These are phyloP conservation scores for Phoenix dactylifera DNA, from an alignment of 176 grass and related monocot genomes.

Conservation along the genomic window DNA sequence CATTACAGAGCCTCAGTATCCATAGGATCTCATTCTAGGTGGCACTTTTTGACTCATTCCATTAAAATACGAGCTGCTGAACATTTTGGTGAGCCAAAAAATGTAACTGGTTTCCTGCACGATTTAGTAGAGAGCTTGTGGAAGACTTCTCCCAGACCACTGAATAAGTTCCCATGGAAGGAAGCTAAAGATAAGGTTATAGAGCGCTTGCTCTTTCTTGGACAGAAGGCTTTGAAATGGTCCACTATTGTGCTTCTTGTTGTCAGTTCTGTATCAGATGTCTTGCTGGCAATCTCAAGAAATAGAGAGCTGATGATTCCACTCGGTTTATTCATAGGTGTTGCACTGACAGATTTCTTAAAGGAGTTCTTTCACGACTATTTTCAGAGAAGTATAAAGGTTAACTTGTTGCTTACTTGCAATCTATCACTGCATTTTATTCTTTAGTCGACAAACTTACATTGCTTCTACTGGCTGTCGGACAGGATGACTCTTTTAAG, in stretches of 20 bases:
- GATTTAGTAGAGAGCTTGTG: slow-evolving; percentile 5
- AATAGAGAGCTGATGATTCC: slow-evolving; percentile 16
- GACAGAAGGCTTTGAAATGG: slow-evolving; percentile 9
- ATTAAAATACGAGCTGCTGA: slow-evolving; percentile 16
- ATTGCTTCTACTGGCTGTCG: background rate
- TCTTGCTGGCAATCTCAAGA: slow-evolving; percentile 13
- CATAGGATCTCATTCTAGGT: background rate
- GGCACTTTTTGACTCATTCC: background rate
- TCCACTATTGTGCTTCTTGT: slow-evolving; percentile 10
- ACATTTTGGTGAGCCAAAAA: slow-evolving; percentile 1
- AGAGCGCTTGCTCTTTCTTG: background rate
- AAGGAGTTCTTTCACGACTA: slow-evolving; percentile 11
- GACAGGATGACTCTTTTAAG: slow-evolving; percentile 10
- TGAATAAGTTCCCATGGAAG: slow-evolving; percentile 23
- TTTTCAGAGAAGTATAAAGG: background rate
- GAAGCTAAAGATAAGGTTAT: slow-evolving; percentile 17
- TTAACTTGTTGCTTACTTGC: background rate
- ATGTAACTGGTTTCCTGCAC: background rate
- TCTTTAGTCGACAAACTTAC: background rate
- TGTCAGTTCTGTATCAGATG: slow-evolving; percentile 3
- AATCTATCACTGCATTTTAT: background rate
- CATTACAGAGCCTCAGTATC: background rate
- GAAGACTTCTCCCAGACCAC: background rate
- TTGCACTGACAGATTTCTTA: slow-evolving; percentile 12
- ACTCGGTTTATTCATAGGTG: slow-evolving; percentile 15